Percentiles rank a stretch among this genome's conserved stretches.
Conservation (phyloP, 2,329 filamentous ascomycete species). For the Alternaria sp. region DNA sequence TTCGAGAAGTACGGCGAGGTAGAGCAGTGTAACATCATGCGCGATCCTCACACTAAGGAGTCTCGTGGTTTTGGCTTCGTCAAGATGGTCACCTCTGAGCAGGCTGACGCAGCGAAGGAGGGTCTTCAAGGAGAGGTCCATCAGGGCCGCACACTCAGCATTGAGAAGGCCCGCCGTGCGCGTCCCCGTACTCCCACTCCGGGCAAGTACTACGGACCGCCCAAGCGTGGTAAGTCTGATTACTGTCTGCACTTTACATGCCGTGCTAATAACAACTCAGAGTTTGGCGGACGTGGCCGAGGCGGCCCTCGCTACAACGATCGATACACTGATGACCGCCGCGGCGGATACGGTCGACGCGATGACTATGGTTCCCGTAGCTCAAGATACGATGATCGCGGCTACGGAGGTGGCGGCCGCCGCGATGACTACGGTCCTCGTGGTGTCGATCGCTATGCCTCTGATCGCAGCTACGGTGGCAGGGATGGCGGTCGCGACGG, state of each 20-base stretch:
- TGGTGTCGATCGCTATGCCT: constrained; percentile 65
- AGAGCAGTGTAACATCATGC: constrained; percentile 99
- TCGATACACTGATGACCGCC: constrained; percentile 57
- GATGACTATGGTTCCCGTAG: constrained; percentile 57
- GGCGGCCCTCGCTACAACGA: constrained; percentile 61
- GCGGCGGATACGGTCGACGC: constrained; percentile 55
- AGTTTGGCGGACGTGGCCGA: constrained; percentile 55
- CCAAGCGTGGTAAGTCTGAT: constrained; percentile 82
- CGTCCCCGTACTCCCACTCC: constrained; percentile 95
- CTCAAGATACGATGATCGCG: constrained; percentile 52
- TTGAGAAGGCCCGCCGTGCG: constrained; percentile 96
- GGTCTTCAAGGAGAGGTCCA: constrained; percentile 94
- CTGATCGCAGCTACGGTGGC: constrained; percentile 64
- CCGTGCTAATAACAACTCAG: constrained; percentile 41
- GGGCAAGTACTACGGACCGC: constrained; percentile 98
- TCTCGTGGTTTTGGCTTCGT: constrained; percentile 99
- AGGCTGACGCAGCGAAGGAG: constrained; percentile 96
- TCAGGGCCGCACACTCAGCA: constrained; percentile 94
- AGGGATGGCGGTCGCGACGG: constrained; percentile 60
- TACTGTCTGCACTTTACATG: background rate
- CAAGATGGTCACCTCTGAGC: constrained; percentile 95
- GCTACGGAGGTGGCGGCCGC: constrained; percentile 65
- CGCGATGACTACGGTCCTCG: constrained; percentile 50
- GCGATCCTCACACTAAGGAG: constrained; percentile 97
- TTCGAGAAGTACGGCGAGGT: constrained; percentile 99